Percentiles rank a stretch among this genome's conserved stretches.
Evolutionary conservation across 768 basidiomycete genomes (phyloP).

Genomic region (Mycena olivaceomarginata): DNA sequence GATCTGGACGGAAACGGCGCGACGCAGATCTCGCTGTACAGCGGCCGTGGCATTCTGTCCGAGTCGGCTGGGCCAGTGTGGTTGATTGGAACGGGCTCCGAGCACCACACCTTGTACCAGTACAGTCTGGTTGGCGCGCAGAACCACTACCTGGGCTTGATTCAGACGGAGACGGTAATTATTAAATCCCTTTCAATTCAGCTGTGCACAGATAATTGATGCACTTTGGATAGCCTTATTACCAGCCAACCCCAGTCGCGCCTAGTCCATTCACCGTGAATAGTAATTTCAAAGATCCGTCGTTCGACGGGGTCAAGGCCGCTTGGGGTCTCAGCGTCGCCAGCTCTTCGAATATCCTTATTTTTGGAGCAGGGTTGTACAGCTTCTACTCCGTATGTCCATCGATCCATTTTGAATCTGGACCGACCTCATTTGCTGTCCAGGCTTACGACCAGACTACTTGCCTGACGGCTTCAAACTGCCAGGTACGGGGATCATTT

Average conservation of each 20-base stretch:
- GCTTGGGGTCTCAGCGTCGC: constrained; percentile 76
- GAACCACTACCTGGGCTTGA: constrained; percentile 51
- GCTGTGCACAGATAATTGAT: constrained; percentile 18
- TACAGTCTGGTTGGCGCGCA: constrained; percentile 50
- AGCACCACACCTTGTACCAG: constrained; percentile 78
- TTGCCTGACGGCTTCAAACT: constrained; percentile 65
- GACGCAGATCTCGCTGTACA: constrained; percentile 73
- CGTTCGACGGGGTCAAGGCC: constrained; percentile 56
- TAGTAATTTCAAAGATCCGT: constrained; percentile 73
- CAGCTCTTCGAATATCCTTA: constrained; percentile 71
- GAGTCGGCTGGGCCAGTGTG: constrained; percentile 87
- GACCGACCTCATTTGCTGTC: not conserved
- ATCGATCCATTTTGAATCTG: not conserved
- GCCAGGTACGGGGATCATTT: constrained; percentile 54
- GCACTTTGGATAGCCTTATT: constrained; percentile 74
- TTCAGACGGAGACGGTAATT: constrained; percentile 80
- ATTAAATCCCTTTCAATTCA: constrained; percentile 51
- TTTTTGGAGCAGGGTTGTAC: constrained; percentile 84
- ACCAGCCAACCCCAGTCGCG: constrained; percentile 75
- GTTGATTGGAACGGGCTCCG: constrained; percentile 87
- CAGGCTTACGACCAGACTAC: constrained; percentile 66
- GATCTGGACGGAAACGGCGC: constrained; percentile 75
- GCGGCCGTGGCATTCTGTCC: constrained; percentile 86
- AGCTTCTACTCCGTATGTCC: constrained; percentile 72
- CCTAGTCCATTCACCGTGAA: constrained; percentile 74